Percentiles rank a stretch among this genome's conserved stretches.
These are phyloP conservation scores for Calophaca sinica DNA, from an alignment of 306 rosid species.

Conservation along the genomic window DNA sequence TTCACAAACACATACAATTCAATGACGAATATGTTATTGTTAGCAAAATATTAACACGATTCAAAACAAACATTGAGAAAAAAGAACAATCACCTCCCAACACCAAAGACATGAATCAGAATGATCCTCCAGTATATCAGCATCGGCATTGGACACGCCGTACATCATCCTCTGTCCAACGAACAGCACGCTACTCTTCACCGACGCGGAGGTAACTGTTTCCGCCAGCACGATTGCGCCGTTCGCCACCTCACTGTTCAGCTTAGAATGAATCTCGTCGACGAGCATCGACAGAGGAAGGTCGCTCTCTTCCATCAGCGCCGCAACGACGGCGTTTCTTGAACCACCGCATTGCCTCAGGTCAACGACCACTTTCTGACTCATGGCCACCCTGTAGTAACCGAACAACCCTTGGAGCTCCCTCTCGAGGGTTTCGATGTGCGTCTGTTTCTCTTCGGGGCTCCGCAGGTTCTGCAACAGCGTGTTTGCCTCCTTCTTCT, in stretches of 20 bases:
- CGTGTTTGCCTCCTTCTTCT: constrained; percentile 63
- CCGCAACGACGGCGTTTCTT: constrained; percentile 59
- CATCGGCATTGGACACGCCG: constrained; percentile 80
- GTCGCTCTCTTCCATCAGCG: constrained; percentile 78
- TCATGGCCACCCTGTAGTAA: constrained; percentile 61
- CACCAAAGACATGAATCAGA: constrained; percentile 89
- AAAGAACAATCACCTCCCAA: constrained; percentile 77
- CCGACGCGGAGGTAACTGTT: constrained; percentile 62
- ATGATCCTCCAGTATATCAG: constrained; percentile 86
- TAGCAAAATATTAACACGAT: no score
- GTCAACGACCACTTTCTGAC: constrained; percentile 52
- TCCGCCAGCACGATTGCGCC: constrained; percentile 47
- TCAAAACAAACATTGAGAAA: background rate
- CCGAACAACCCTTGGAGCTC: constrained; percentile 69
- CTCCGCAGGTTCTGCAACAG: constrained; percentile 41
- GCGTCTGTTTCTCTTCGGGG: constrained; percentile 56
- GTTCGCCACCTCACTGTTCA: constrained; percentile 37
- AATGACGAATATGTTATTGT: no score
- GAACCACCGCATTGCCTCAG: constrained; percentile 51
- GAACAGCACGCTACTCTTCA: constrained; percentile 68
- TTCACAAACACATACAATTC: no score
- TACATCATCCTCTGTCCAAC: constrained; percentile 84
- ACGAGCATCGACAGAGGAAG: constrained; percentile 82
- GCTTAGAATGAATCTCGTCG: constrained; percentile 57
- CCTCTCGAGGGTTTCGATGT: constrained; percentile 52